Evolutionary conservation across 78 protist genomes (phyloP).

Genomic region (Speleostelium caveatum): DNA sequence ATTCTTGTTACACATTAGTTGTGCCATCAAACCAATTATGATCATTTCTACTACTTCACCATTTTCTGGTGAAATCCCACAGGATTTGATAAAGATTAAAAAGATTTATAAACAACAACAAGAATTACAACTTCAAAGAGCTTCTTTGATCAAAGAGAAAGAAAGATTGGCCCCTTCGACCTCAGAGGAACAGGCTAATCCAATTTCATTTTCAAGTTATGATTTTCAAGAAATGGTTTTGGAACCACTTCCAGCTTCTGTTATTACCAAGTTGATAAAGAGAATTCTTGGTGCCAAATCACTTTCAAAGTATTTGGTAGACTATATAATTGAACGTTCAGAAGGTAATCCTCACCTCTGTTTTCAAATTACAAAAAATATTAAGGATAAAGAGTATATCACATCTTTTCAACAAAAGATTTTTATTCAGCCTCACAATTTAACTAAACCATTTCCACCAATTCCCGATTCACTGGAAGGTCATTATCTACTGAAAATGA

Average conservation of each 20-base stretch:
- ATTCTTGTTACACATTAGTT: conserved; percentile 14
- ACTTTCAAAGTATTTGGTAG: not conserved
- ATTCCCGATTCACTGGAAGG: conserved; percentile 10
- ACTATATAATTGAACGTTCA: not conserved
- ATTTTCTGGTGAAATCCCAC: conserved; percentile 8
- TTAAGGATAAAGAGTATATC: conserved; percentile 4
- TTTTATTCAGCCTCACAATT: conserved; percentile 23
- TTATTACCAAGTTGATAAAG: conserved; percentile 9
- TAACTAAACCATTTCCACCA: not conserved
- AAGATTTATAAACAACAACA: conserved; percentile 29
- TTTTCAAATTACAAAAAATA: conserved; percentile 4
- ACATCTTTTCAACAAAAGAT: not conserved
- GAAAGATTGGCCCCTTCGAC: not conserved
- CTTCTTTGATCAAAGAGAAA: not conserved
- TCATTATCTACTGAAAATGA: conserved; percentile 12
- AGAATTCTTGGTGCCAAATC: conserved; percentile 18
- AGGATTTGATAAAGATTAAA: conserved; percentile 16
- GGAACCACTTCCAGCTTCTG: not conserved
- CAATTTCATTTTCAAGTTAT: not conserved
- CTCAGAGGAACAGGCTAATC: not conserved
- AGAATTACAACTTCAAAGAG: conserved; percentile 6
- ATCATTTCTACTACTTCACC: conserved; percentile 30
- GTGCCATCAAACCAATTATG: conserved; percentile 29
- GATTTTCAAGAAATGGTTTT: conserved; percentile 35
- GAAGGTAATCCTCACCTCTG: conserved; percentile 66